A percentile compares a stretch with the other conserved stretches of the same genome.
Conservation (phyloP, 257 asterid genomes). For the Buddleja alternifolia region DNA sequence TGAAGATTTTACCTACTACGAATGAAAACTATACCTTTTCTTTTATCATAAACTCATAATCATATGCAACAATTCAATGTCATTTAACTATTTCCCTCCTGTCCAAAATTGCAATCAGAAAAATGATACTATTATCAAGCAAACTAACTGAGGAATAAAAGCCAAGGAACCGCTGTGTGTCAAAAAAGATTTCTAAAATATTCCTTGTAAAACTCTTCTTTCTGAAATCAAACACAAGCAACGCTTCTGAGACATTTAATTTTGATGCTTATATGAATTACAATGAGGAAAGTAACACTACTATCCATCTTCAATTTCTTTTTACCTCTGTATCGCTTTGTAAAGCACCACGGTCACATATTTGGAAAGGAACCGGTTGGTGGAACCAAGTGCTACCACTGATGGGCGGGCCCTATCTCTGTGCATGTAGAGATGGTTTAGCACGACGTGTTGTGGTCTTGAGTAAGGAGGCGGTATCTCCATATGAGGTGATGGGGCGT, state of each 20-base stretch:
- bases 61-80: too few species aligned
- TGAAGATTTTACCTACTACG: too few species aligned
- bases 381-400: constrained; percentile 95
- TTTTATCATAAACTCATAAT: too few species aligned
- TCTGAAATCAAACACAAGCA: constrained; percentile 28
- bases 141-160: constrained; percentile 6
- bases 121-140: constrained; percentile 13
- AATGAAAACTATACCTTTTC: too few species aligned
- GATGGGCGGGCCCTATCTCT: constrained; percentile 80
- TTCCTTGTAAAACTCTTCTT: constrained; percentile 32
- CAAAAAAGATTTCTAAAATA: constrained; percentile 29
- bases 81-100: too few species aligned
- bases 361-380: constrained; percentile 84
- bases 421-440: constrained; percentile 98
- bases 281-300: constrained; percentile 23
- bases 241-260: constrained; percentile 6
- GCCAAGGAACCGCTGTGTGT: constrained; percentile 13
- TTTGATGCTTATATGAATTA: constrained; percentile 25
- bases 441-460: constrained; percentile 92
- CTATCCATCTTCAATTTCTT: not conserved
- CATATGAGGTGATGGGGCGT: constrained; percentile 77
- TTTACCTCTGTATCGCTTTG: constrained; percentile 96
- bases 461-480: constrained; percentile 88
- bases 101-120: too few species aligned
- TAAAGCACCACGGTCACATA: constrained; percentile 94